phyloP scores from a whole-genome alignment of 257 asterid genomes.

The Mentha longifolia region DNA sequence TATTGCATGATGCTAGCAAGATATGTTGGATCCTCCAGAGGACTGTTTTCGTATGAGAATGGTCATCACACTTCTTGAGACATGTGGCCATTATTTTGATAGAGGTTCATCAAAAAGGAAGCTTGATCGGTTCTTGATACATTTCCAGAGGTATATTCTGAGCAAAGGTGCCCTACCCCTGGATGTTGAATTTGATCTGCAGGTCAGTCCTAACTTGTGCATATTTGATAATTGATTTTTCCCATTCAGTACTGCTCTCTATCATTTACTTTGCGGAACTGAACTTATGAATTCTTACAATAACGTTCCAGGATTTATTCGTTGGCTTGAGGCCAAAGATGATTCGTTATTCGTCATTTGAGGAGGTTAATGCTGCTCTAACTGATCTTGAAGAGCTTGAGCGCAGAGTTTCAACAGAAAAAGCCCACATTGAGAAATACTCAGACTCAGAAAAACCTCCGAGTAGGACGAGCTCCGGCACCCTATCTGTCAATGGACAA shows the following conservation, averaged over 20 bases:
- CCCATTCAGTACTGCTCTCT: slow-evolving; percentile 19
- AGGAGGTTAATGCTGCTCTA: slow-evolving; percentile 80
- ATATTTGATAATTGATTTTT: slow-evolving; percentile 2
- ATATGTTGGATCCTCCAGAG: slow-evolving; percentile 90
- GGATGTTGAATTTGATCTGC: slow-evolving; percentile 97
- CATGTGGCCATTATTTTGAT: slow-evolving; percentile 98
- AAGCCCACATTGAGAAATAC: slow-evolving; percentile 64
- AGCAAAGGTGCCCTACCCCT: slow-evolving; percentile 84
- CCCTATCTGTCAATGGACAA: slow-evolving; percentile 60
- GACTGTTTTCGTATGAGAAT: slow-evolving; percentile 96
- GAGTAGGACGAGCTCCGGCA: slow-evolving; percentile 57
- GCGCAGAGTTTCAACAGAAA: slow-evolving; percentile 68
- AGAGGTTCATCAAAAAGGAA: slow-evolving; percentile 97
- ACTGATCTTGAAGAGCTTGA: slow-evolving; percentile 89
- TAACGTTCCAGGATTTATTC: slow-evolving; percentile 74
- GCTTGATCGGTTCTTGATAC: slow-evolving; percentile 92
- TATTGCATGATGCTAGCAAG: slow-evolving; percentile 68
- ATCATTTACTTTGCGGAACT: background rate
- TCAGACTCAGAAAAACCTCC: slow-evolving; percentile 52
- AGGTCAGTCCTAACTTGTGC: slow-evolving; percentile 58
- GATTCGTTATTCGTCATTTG: slow-evolving; percentile 81
- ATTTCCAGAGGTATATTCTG: slow-evolving; percentile 91
- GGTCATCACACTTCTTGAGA: slow-evolving; percentile 91
- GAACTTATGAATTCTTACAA: slow-evolving; percentile 12
- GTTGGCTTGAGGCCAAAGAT: slow-evolving; percentile 92